phyloP scores from a whole-genome alignment of 2,329 filamentous ascomycete genomes.

The Epichloe bromicola region DNA sequence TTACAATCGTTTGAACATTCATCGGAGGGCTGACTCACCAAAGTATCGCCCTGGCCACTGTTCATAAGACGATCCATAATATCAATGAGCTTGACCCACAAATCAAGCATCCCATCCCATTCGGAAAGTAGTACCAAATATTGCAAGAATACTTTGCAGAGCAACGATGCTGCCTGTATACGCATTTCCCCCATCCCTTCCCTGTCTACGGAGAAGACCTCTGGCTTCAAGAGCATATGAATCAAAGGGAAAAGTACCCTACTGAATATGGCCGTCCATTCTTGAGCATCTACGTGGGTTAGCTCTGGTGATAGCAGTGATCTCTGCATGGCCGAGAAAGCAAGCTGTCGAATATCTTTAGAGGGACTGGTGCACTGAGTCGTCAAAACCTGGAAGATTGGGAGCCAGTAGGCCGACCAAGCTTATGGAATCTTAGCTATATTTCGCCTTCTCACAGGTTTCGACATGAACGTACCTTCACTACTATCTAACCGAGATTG shows the following conservation, averaged over 20 bases:
- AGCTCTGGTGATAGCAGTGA: constrained; percentile 75
- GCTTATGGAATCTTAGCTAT: constrained; percentile 34
- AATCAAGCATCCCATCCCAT: constrained; percentile 77
- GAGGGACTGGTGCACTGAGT: constrained; percentile 90
- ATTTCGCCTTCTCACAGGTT: not conserved
- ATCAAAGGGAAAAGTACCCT: constrained; percentile 92
- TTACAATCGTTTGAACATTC: not conserved
- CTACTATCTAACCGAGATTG: constrained; percentile 83
- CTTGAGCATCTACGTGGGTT: constrained; percentile 68
- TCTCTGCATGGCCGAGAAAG: constrained; percentile 74
- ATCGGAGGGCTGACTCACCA: constrained; percentile 42
- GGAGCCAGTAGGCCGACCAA: constrained; percentile 96
- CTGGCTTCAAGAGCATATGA: constrained; percentile 74
- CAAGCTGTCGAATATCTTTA: constrained; percentile 79
- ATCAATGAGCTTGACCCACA: constrained; percentile 86
- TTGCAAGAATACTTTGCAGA: constrained; percentile 92
- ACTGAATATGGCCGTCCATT: constrained; percentile 91
- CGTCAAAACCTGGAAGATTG: constrained; percentile 79
- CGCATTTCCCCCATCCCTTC: constrained; percentile 92
- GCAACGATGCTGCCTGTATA: constrained; percentile 76
- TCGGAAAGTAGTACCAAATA: constrained; percentile 76
- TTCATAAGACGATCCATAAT: constrained; percentile 96
- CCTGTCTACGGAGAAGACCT: constrained; percentile 84
- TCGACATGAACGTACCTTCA: constrained; percentile 44
- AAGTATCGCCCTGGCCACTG: constrained; percentile 77